These are phyloP conservation scores for Eruca vesicaria DNA, from an alignment of 441 rosid species.

Conservation along the genomic window DNA sequence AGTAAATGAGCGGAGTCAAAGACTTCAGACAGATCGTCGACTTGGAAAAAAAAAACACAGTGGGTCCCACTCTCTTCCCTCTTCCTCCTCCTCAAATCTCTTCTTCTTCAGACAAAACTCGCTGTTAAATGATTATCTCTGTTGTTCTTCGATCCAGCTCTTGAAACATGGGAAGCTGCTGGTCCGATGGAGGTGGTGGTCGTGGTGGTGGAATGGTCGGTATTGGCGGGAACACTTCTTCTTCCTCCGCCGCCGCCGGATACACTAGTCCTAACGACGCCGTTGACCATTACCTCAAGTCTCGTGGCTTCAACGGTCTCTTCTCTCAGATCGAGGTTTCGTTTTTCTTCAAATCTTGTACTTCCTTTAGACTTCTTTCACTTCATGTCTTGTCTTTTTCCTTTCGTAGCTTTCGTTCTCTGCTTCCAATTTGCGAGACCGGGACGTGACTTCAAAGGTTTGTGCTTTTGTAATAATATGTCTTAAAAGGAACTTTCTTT, in stretches of 20 bases:
- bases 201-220: constrained; percentile 41
- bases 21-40: constrained; percentile 30
- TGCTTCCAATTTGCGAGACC: constrained; percentile 73
- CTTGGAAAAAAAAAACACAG: constrained; percentile 22
- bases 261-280: constrained; percentile 57
- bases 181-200: constrained; percentile 67
- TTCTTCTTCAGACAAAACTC: neutral
- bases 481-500: neutral
- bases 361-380: neutral
- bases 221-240: constrained; percentile 38
- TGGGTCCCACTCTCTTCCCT: constrained; percentile 23
- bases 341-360: neutral
- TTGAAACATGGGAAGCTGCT: constrained; percentile 76
- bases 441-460: constrained; percentile 83
- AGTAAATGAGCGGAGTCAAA: constrained; percentile 1
- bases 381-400: neutral
- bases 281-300: constrained; percentile 55
- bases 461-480: constrained; percentile 1
- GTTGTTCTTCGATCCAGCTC: neutral
- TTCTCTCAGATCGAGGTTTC: constrained; percentile 87
- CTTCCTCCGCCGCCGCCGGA: neutral
- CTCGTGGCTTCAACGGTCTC: constrained; percentile 64
- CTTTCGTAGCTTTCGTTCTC: constrained; percentile 81
- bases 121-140: constrained; percentile 15
- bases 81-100: neutral